A percentile compares a stretch with the other conserved stretches of the same genome.
These are phyloP conservation scores for Rosa hybrid DNA, from an alignment of 331 rosid species.

Conservation along the genomic window DNA sequence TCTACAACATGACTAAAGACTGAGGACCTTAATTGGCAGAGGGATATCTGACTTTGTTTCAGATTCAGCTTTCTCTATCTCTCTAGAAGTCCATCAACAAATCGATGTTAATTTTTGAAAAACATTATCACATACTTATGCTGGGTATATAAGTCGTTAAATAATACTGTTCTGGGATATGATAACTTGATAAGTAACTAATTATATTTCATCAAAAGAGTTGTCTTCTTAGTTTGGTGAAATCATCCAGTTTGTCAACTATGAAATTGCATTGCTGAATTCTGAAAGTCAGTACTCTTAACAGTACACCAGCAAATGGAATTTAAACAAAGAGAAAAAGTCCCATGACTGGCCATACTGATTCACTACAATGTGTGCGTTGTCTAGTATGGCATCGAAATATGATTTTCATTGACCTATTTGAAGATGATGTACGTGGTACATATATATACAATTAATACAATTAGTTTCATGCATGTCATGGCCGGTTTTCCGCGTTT, in stretches of 20 bases:
- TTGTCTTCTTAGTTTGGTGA: background rate
- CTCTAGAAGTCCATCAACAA: too few species aligned
- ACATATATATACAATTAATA: background rate
- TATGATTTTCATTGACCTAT: background rate
- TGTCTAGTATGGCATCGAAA: background rate
- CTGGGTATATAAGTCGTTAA: background rate
- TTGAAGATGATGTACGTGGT: background rate
- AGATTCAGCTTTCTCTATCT: too few species aligned
- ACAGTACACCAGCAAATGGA: background rate
- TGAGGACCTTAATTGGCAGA: too few species aligned
- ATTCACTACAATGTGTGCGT: background rate
- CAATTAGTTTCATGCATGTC: background rate
- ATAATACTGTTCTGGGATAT: background rate
- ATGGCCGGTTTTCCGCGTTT: background rate
- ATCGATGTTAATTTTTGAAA: too few species aligned
- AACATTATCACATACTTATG: background rate
- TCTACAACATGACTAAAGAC: too few species aligned
- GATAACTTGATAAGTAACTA: background rate
- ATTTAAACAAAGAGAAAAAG: background rate
- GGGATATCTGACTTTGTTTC: too few species aligned
- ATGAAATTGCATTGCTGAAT: background rate
- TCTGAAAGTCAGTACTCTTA: background rate
- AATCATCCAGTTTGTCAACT: background rate
- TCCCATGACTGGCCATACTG: background rate
- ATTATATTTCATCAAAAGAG: too few species aligned